phyloP scores from a whole-genome alignment of 2,329 filamentous ascomycete genomes.

The Graphilbum fragrans region DNA sequence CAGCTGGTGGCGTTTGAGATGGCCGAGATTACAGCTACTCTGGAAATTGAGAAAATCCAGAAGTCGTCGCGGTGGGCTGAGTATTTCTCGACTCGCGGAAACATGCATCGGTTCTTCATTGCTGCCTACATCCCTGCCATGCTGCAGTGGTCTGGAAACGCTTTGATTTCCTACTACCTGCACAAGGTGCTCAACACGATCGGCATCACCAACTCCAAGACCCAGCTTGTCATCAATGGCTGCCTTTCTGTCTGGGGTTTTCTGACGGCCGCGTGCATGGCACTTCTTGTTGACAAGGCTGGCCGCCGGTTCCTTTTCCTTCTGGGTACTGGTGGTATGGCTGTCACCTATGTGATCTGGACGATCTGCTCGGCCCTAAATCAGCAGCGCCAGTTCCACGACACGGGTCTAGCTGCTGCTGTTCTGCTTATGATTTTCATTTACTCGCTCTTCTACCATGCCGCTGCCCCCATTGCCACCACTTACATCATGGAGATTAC shows the following conservation, averaged over 20 bases:
- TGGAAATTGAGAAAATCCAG: constrained; percentile 8
- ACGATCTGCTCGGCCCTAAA: constrained; percentile 16
- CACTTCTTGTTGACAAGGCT: constrained; percentile 22
- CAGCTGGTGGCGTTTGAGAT: constrained; percentile 9
- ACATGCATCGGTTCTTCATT: constrained; percentile 11
- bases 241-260: constrained; percentile 1
- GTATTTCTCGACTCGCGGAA: constrained; percentile 7
- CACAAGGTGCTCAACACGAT: constrained; percentile 2
- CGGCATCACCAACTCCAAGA: constrained; percentile 3
- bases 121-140: constrained; percentile 7
- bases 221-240: constrained; percentile 5
- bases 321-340: constrained; percentile 24
- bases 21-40: constrained; percentile 9
- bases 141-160: constrained; percentile 12
- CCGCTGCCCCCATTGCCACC: constrained; percentile 26
- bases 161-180: constrained; percentile 10
- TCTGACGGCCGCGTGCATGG: constrained; percentile 12
- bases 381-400: constrained; percentile 11
- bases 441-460: constrained; percentile 23
- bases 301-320: constrained; percentile 22
- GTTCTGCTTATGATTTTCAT: constrained; percentile 22
- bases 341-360: constrained; percentile 25
- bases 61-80: constrained; percentile 5
- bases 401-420: constrained; percentile 18
- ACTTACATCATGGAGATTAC: constrained; percentile 32